Conservation (phyloP, 257 asterid species). For the Scutellaria galericulata region DNA sequence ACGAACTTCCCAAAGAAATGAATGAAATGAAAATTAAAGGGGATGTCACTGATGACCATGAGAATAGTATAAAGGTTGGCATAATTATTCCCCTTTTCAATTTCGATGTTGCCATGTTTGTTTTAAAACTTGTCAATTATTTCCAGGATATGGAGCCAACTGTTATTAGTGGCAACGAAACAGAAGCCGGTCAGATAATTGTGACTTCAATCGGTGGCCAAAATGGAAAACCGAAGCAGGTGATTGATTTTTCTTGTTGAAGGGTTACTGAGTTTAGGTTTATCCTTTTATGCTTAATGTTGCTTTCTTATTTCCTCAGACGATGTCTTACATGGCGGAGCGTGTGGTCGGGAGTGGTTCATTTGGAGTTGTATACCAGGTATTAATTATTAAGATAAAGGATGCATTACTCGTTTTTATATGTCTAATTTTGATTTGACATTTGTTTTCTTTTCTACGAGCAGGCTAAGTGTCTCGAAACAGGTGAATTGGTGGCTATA, state of each 20-base stretch:
- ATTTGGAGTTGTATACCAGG: conserved; percentile 87
- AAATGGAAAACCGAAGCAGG: conserved; percentile 88
- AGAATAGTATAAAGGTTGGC: conserved; percentile 59
- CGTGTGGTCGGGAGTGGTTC: conserved; percentile 69
- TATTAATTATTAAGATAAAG: conserved; percentile 29
- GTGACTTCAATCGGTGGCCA: conserved; percentile 75
- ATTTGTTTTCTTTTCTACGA: not conserved
- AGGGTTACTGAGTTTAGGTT: not conserved
- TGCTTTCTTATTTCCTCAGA: conserved; percentile 49
- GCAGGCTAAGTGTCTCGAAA: conserved; percentile 59
- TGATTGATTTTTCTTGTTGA: conserved; percentile 27
- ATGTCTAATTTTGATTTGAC: not conserved
- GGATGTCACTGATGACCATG: conserved; percentile 48
- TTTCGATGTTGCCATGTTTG: not conserved
- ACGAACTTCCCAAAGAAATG: conserved; percentile 66
- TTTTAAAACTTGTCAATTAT: not conserved
- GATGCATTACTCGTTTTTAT: not conserved
- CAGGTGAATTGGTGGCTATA: conserved; percentile 64
- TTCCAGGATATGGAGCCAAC: conserved; percentile 78
- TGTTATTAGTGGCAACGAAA: conserved; percentile 75
- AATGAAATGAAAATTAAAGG: conserved; percentile 64
- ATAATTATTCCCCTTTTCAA: not conserved
- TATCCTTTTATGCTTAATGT: not conserved
- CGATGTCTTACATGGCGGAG: conserved; percentile 71
- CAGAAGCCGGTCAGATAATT: conserved; percentile 90